Evolutionary conservation across 2,329 filamentous ascomycete species (phyloP).

Genomic region (Talaromyces amestolkiae): DNA sequence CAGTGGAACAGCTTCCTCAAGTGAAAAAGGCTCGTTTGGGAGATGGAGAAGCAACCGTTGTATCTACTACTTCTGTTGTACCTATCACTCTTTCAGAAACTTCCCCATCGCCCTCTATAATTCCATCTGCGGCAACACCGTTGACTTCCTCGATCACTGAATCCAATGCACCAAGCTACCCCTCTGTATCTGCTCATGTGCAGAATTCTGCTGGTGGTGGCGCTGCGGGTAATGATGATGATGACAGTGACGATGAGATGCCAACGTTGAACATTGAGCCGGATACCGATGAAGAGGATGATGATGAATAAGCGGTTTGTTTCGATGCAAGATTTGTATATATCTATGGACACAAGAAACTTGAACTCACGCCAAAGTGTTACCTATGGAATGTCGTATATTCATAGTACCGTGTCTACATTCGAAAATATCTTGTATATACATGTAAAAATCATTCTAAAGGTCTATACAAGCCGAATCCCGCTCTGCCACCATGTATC

Average conservation of each 20-base stretch:
- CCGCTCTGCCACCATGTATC: conserved; percentile 64
- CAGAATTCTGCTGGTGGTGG: neutral
- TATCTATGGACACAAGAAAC: neutral
- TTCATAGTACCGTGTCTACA: neutral
- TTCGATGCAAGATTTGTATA: conserved; percentile 26
- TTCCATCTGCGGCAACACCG: conserved; percentile 16
- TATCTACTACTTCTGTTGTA: conserved; percentile 13
- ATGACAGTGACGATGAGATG: conserved; percentile 50
- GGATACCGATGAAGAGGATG: conserved; percentile 47
- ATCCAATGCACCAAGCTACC: neutral
- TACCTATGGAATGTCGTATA: neutral
- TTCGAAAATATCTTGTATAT: neutral
- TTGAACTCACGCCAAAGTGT: neutral
- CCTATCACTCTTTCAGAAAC: conserved; percentile 24
- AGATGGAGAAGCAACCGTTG: conserved; percentile 16
- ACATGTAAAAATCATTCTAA: neutral
- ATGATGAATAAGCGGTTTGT: conserved; percentile 32
- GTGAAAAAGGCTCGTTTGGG: conserved; percentile 35
- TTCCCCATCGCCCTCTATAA: conserved; percentile 19
- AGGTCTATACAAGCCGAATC: conserved; percentile 31
- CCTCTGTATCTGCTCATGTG: neutral
- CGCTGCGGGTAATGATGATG: conserved; percentile 32
- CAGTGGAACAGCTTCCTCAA: conserved; percentile 20
- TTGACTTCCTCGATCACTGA: neutral
- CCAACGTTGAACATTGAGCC: conserved; percentile 48